Percentiles rank a stretch among this genome's conserved stretches.
phyloP scores from a whole-genome alignment of 805 yeast species.

The Barnettozyma sucrosica region DNA sequence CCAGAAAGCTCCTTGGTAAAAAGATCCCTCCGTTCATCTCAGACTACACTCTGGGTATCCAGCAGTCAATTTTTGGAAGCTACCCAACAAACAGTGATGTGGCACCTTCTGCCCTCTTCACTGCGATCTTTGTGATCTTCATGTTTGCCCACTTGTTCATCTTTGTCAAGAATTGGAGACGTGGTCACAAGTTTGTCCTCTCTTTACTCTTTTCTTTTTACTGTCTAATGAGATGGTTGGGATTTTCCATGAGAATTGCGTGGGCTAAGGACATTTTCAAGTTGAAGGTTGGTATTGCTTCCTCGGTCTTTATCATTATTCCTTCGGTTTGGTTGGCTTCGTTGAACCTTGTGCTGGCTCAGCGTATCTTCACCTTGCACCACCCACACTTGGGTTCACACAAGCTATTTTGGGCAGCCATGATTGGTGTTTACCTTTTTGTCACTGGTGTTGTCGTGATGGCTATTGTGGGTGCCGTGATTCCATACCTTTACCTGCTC shows the following conservation, averaged over 20 bases:
- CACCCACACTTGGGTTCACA: conserved; percentile 66
- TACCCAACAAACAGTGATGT: conserved; percentile 50
- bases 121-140: conserved; percentile 46
- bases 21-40: conserved; percentile 37
- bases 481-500: conserved; percentile 55
- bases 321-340: conserved; percentile 56
- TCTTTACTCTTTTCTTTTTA: conserved; percentile 50
- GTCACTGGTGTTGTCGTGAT: conserved; percentile 57
- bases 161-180: conserved; percentile 39
- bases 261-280: conserved; percentile 52
- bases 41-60: conserved; percentile 33
- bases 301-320: conserved; percentile 48
- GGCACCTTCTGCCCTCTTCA: conserved; percentile 56
- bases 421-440: conserved; percentile 45
- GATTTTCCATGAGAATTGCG: conserved; percentile 49
- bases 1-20: conserved; percentile 33
- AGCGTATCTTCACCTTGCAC: conserved; percentile 69
- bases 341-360: conserved; percentile 60
- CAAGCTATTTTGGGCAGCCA: conserved; percentile 41
- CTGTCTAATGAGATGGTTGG: conserved; percentile 47
- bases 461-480: conserved; percentile 59
- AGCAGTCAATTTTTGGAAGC: conserved; percentile 55
- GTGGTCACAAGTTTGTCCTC: conserved; percentile 59
- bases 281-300: conserved; percentile 47
- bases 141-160: conserved; percentile 41